A percentile compares a stretch with the other conserved stretches of the same genome.
Conservation (phyloP, 352 stramenopile genomes). For the Saprolegnia parasitica region DNA sequence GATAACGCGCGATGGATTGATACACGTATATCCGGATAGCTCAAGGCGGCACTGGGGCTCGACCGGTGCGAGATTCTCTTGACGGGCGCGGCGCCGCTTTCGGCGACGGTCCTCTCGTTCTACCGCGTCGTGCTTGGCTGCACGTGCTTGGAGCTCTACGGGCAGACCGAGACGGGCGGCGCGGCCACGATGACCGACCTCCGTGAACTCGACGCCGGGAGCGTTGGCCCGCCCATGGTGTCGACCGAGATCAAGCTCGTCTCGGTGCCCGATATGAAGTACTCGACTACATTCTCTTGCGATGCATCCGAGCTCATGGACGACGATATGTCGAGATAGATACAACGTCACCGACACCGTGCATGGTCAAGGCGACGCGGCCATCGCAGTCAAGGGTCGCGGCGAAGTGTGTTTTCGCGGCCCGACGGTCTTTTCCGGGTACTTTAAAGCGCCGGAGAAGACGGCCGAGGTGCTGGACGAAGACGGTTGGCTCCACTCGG, state of each 20-base stretch:
- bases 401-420: constrained; percentile 52
- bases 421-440: constrained; percentile 80
- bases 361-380: constrained; percentile 13
- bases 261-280: constrained; percentile 96
- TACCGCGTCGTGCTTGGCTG: constrained; percentile 90
- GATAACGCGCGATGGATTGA: neutral
- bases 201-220: constrained; percentile 50
- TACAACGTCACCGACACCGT: constrained; percentile 38
- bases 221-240: constrained; percentile 87
- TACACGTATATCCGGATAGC: constrained; percentile 32
- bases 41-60: constrained; percentile 75
- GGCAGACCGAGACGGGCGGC: constrained; percentile 83
- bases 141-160: constrained; percentile 91
- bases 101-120: constrained; percentile 92
- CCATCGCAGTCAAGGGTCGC: constrained; percentile 8
- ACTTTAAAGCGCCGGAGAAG: constrained; percentile 91
- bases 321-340: neutral
- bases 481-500: constrained; percentile 96
- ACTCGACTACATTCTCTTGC: constrained; percentile 58
- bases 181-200: constrained; percentile 30
- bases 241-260: constrained; percentile 89
- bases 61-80: constrained; percentile 33
- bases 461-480: constrained; percentile 89
- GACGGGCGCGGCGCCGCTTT: constrained; percentile 43
- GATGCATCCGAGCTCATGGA: constrained; percentile 30